Evolutionary conservation across 495 filamentous ascomycete genomes (phyloP).

Genomic region (Aspergillus taichungensis): DNA sequence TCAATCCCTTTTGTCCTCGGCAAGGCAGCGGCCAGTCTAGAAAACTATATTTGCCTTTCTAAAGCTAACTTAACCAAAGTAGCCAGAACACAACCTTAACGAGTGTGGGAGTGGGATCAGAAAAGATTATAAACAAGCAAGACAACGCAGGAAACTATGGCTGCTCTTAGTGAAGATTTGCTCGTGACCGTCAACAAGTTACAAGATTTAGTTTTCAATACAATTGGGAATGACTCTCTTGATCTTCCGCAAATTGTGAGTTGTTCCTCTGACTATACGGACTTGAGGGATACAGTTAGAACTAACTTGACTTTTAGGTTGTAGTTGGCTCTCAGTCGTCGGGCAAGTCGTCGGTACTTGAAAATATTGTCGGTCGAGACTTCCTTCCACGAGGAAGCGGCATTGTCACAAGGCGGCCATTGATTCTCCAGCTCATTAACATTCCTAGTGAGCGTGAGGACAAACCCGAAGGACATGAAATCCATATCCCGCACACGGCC

Average conservation of each 20-base stretch:
- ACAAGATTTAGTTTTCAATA: conserved; percentile 98
- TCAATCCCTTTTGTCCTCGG: neutral
- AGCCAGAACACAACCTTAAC: too few relatives aligned
- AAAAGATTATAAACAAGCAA: too few relatives aligned
- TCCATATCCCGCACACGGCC: conserved; percentile 60
- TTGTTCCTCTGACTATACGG: conserved; percentile 1
- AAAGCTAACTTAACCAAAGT: too few relatives aligned
- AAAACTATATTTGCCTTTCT: too few relatives aligned
- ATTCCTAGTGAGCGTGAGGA: conserved; percentile 73
- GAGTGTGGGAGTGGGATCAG: too few relatives aligned
- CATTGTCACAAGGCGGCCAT: conserved; percentile 87
- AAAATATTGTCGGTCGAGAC: conserved; percentile 97
- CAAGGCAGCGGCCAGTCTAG: too few relatives aligned
- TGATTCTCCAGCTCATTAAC: conserved; percentile 98
- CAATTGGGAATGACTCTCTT: conserved; percentile 95
- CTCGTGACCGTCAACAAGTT: conserved; percentile 90
- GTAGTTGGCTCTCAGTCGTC: conserved; percentile 98
- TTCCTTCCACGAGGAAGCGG: conserved; percentile 94
- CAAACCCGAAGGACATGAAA: conserved; percentile 52
- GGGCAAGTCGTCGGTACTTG: conserved; percentile 97
- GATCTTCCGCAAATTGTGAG: conserved; percentile 97
- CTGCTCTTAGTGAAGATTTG: conserved; percentile 81
- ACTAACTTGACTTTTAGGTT: conserved; percentile 49
- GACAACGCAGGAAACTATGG: conserved; percentile 33
- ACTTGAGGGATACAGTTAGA: neutral